Conservation (phyloP, 306 rosid species). For the Cicer pinnatifidum region DNA sequence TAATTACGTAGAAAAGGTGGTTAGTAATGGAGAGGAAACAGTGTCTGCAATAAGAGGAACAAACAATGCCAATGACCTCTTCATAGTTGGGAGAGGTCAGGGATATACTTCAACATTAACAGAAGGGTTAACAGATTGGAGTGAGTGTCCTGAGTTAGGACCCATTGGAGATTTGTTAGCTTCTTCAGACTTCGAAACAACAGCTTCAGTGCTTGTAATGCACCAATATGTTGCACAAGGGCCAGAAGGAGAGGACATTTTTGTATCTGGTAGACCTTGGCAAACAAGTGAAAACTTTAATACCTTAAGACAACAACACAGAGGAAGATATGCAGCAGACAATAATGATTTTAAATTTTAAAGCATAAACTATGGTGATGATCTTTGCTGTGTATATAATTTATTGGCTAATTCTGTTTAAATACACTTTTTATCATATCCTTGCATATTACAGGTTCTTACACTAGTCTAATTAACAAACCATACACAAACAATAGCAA, state of each 20-base stretch:
- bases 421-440: too few relatives aligned
- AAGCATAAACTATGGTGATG: not conserved
- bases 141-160: slow-evolving; percentile 88
- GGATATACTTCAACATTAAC: slow-evolving; percentile 61
- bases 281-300: slow-evolving; percentile 8
- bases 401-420: too few relatives aligned
- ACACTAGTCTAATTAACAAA: not conserved
- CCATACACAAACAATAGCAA: not conserved
- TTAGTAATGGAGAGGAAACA: slow-evolving; percentile 81
- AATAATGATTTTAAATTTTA: not conserved
- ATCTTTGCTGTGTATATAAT: not conserved
- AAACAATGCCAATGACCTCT: slow-evolving; percentile 60
- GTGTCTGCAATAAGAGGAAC: slow-evolving; percentile 65
- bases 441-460: not conserved
- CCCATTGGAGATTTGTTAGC: slow-evolving; percentile 86
- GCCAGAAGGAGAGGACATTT: slow-evolving; percentile 46
- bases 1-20: slow-evolving; percentile 55
- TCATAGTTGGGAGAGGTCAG: slow-evolving; percentile 88
- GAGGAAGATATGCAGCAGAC: slow-evolving; percentile 29
- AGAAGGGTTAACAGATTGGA: slow-evolving; percentile 83
- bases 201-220: slow-evolving; percentile 76
- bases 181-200: slow-evolving; percentile 77
- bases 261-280: slow-evolving; percentile 34
- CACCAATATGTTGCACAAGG: slow-evolving; percentile 62
- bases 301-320: not conserved